Base-by-base conservation (phyloP, 148 eudicot genomes). In the Nyssa sinensis region DNA sequence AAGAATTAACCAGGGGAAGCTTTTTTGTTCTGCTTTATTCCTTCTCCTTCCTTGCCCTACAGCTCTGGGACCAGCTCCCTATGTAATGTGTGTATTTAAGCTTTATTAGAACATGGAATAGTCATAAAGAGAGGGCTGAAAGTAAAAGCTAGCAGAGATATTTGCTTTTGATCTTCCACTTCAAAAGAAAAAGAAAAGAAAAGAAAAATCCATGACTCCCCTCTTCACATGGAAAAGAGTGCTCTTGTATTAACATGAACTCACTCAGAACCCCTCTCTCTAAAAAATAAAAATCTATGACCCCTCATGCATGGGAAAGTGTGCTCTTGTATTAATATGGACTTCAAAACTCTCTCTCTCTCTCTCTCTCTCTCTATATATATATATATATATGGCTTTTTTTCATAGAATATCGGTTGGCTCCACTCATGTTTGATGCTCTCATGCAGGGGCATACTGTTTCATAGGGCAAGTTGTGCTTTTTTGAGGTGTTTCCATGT, bases 81-180 rank as follows among this genome's bases (percentile, higher is more conserved):
- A 58, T 80, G 67, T 64, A 71, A 73, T 78, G 69, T 81, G 74
- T 78, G 67, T 71, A 49, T 75, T 75, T 35, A 71, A 75, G 82
- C 81, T 86, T 71, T 86, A 67, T 67, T 78, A 84, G 89, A 84
- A 82, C 86, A 87, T 86, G 92, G 89, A 76, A 83, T 85, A 82
- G 96, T 93, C 96, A 76, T 86, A 87, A 87, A 93, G 92, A 74
- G 84, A 83, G 82, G 84, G 82, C 81, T 87, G 77, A 87, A 90
- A 88, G 90, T 49, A 77, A 90, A 93, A 89, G 93, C 74, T 74
- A 61, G 5, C 66, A 0, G 41, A 75, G 32, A 72, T 51, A 67
- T 83, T 71, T 88, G 84, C 90, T 88, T 88, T 91, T 72, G 82
- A 86, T 87, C 88, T 80, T 84, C 84, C 86, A 85, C 87, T 84